Base-by-base conservation (phyloP, 2,329 filamentous ascomycete species). In the Talaromyces albobiverticillius region DNA sequence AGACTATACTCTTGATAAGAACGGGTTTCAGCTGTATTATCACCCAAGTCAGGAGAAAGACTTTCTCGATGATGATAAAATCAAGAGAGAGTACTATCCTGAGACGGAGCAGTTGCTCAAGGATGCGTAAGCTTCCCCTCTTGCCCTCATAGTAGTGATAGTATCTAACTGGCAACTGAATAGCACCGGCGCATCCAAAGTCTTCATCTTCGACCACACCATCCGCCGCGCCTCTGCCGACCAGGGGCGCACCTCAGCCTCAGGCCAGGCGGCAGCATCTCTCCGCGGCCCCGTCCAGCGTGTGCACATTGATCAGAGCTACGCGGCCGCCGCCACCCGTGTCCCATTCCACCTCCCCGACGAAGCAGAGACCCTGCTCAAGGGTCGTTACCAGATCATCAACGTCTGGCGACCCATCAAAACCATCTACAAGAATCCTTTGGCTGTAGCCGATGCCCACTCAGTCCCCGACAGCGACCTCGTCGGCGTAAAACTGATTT, bases 261-360 rank as follows among this genome's bases (percentile, higher is more conserved):
- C 5, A 29, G 26, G 10, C 36, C 36, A 22, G 13, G 26, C 26
- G 26, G 26, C 5, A 10, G 46, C 46, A 6, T 11, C 36, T 1
- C 23, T 62, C 13, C 73, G 77, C 31, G 71, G 75, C 5, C 77
- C 77, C 2, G 77, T 79, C 1, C 74, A 76, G 55, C 70, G 77
- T n/a, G 77, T 79, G 2, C 77, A 79, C 59, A 78, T 79, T 63
- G 77, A 80, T 57, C 78, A 79, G 57, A 77, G 76, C 45, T 74
- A 76, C 58, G 61, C 68, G 26, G 77, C 76, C 0, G 67, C 73
- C 2, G 71, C 70, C 8, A 63, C 67, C 22, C 73, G 76, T 13
- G 76, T 79, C 5, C 54, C 63, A 2, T 67, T 76, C 59, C 73
- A 80, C 32, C 67, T 79, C 7, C 70, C 71, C 1, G 67, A 72